Conservation (phyloP, 1,284 basidiomycete genomes). For the Tremellales sp. region DNA sequence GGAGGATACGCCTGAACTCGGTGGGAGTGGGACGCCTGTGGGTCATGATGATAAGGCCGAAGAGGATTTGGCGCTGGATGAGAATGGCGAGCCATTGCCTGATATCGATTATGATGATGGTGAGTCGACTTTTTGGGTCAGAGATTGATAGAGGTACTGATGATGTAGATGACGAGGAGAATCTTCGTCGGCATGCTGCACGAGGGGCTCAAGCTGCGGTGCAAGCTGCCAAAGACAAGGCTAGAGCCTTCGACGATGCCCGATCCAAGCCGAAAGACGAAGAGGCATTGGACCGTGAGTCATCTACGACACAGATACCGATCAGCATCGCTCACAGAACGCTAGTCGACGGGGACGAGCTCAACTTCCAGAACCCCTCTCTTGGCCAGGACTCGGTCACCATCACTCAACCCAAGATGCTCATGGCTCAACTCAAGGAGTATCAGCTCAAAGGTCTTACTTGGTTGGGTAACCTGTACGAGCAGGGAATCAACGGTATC, state of each 20-base stretch:
- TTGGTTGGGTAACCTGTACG: constrained; percentile 96
- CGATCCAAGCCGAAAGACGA: constrained; percentile 24
- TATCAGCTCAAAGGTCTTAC: constrained; percentile 98
- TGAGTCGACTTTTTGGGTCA: constrained; percentile 43
- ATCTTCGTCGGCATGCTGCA: constrained; percentile 81
- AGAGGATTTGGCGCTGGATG: constrained; percentile 56
- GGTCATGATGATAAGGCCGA: constrained; percentile 3
- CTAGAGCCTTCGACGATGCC: constrained; percentile 78
- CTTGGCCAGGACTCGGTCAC: constrained; percentile 82
- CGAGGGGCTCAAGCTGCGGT: constrained; percentile 89
- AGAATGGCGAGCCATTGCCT: constrained; percentile 56
- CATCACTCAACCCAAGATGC: constrained; percentile 89
- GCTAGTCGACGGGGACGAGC: constrained; percentile 83
- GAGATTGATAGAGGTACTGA: constrained; percentile 1
- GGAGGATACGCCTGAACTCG: constrained; percentile 54
- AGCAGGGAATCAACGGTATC: constrained; percentile 98
- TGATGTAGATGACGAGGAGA: constrained; percentile 74
- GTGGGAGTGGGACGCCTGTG: constrained; percentile 17
- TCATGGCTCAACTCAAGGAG: constrained; percentile 95
- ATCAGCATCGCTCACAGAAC: constrained; percentile 2
- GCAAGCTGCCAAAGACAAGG: constrained; percentile 71
- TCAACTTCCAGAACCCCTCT: constrained; percentile 98
- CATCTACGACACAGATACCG: neutral
- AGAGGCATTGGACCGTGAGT: constrained; percentile 16
- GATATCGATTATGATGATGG: constrained; percentile 96